Evolutionary conservation across 106 monocot genomes (phyloP).

Genomic region (Allium fistulosum): DNA sequence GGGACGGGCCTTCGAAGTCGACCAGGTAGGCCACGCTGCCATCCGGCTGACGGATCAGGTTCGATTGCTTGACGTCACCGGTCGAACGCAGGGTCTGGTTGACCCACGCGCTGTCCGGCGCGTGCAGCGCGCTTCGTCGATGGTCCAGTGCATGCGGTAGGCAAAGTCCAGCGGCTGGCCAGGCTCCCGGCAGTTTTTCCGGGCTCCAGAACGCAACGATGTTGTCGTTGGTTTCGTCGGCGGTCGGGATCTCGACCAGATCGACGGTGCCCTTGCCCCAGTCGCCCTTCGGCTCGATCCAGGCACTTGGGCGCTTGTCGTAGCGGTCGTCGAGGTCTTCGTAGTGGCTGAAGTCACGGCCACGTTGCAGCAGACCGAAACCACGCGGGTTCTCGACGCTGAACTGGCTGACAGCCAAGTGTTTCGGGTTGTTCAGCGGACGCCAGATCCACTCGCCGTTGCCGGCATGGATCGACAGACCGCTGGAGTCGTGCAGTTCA

Average conservation of each 20-base stretch:
- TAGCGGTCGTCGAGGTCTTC: not conserved
- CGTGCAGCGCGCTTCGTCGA: too few species aligned
- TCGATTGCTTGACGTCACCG: too few species aligned
- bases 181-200: too few species aligned
- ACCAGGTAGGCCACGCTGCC: too few species aligned
- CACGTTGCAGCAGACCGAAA: constrained; percentile 2
- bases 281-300: not conserved
- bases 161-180: too few species aligned
- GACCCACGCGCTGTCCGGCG: too few species aligned
- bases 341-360: constrained; percentile 4
- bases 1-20: too few species aligned
- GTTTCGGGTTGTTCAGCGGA: not conserved
- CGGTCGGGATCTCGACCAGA: not conserved
- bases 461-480: not conserved
- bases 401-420: not conserved
- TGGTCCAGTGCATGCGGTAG: too few species aligned
- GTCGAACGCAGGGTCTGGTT: too few species aligned
- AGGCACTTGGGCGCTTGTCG: not conserved
- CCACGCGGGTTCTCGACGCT: not conserved
- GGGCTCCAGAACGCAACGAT: constrained; percentile 1
- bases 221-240: constrained; percentile 1
- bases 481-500: not conserved
- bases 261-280: not conserved
- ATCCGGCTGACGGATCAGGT: too few species aligned
- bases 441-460: constrained; percentile 1